Conservation (phyloP, 2,329 filamentous ascomycete genomes). For the Fusarium sp. region DNA sequence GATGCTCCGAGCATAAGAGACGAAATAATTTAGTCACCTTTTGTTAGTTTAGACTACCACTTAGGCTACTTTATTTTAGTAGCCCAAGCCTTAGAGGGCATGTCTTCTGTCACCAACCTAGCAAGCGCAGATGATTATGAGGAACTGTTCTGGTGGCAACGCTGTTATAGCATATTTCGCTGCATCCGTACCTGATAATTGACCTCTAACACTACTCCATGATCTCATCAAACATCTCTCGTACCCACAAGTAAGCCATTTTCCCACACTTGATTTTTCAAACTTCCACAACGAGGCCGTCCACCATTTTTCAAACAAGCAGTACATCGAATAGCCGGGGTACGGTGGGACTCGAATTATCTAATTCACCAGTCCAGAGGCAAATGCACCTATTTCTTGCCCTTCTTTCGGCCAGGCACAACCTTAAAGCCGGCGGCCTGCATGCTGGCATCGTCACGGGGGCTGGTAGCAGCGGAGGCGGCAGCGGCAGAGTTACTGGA, state of each 20-base stretch:
- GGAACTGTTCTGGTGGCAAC: background rate
- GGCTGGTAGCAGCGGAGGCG: constrained; percentile 41
- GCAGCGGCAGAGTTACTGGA: constrained; percentile 48
- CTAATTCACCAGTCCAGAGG: constrained; percentile 12
- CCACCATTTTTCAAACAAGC: background rate
- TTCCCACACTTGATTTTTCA: background rate
- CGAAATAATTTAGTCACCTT: background rate
- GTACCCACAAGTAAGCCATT: background rate
- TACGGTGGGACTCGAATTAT: background rate
- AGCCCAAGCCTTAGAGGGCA: background rate
- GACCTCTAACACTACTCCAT: background rate
- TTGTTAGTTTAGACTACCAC: background rate
- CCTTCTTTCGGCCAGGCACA: constrained; percentile 92
- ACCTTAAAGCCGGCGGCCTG: constrained; percentile 82
- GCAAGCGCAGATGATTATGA: background rate
- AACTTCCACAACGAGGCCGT: background rate
- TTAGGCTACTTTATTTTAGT: background rate
- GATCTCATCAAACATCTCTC: background rate
- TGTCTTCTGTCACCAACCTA: background rate
- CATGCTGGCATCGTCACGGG: constrained; percentile 58
- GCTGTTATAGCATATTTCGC: background rate
- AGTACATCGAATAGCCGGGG: background rate
- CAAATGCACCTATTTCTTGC: constrained; percentile 69
- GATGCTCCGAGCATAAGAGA: background rate
- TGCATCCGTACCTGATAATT: background rate